Percentiles rank a stretch among this genome's conserved stretches.
These are phyloP conservation scores for Amanita muscaria DNA, from an alignment of 768 basidiomycete species.

Conservation along the genomic window DNA sequence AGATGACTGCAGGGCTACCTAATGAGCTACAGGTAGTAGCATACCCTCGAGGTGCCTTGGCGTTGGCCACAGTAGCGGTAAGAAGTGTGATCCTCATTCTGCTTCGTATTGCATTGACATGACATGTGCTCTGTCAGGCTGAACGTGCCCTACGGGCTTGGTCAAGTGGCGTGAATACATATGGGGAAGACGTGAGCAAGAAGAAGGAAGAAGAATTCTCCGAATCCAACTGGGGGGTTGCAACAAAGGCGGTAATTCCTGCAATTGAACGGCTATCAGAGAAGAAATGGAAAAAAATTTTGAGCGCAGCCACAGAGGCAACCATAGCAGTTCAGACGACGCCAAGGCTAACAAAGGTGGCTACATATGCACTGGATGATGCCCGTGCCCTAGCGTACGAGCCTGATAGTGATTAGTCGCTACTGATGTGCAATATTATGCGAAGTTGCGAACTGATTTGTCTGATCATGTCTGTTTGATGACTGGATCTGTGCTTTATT, in stretches of 20 bases:
- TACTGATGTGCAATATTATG: too few species aligned
- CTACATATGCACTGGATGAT: not conserved
- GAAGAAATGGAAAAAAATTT: not conserved
- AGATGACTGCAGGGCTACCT: not conserved
- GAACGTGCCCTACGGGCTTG: not conserved
- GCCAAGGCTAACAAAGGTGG: not conserved
- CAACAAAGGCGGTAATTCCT: not conserved
- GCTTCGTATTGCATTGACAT: too few species aligned
- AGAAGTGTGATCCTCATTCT: too few species aligned
- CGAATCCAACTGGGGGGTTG: not conserved
- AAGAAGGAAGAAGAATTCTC: not conserved
- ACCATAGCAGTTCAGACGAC: not conserved
- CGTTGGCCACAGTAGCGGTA: too few species aligned
- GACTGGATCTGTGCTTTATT: too few species aligned
- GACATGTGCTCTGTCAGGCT: not conserved
- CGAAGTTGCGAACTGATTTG: too few species aligned
- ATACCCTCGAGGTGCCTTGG: not conserved
- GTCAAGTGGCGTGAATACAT: not conserved
- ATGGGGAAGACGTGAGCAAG: not conserved
- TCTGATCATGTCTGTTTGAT: too few species aligned
- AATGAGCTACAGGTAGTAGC: not conserved
- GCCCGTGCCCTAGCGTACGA: not conserved
- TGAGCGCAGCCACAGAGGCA: not conserved
- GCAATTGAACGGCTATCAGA: not conserved
- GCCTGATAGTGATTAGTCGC: not conserved